Base-by-base conservation (phyloP, 768 basidiomycete species). In the Pulveroboletus frians region DNA sequence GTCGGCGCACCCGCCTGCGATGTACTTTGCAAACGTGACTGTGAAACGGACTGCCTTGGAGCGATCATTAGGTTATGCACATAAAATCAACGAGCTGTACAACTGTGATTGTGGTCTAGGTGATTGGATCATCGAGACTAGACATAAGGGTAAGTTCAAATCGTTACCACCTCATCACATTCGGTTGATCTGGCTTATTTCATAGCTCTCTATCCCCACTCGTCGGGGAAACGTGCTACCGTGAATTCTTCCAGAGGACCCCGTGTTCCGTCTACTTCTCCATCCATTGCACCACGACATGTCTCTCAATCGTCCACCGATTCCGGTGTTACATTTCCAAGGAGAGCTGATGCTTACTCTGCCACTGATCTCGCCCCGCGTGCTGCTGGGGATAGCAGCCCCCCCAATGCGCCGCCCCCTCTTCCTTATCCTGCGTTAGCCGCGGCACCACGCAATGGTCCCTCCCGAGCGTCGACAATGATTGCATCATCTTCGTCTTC, bases 61-160 rank as follows among this genome's bases (percentile, higher is more conserved):
- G 58, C 76, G 91, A 41, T 87, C 84, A 51, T 62, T 70, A 20
- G 79, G 82, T 32, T 94, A 93, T 57, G 84, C 86, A 21, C 70
- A 73, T 56, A 93, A 92, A 71, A 88, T 93, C 54, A 89, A 90
- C 59, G 88, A 92, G 62, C 65, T 94, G 17, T 80, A 80, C 47
- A 71, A 75, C 52, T 82, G 80, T 59, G 86, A 91, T 58, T 85
- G 85, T 56, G 89, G 91, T 29, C 68, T 93, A 45, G 70, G 71
- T 17, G 81, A 85, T n/a, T 94, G 92, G 92, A 67, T 91, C 21
- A 55, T 70, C 34, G 75, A 78, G 48, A 76, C 76, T 47, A 78
- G 69, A 54, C 67, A 72, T 46, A 75, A 76, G 75, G 76, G 89
- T 87, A 57, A 21, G 54, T 50, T 38, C 23, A 23, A 6, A 39